Evolutionary conservation across 352 stramenopile species (phyloP).

Genomic region (Phytophthora sojae): DNA sequence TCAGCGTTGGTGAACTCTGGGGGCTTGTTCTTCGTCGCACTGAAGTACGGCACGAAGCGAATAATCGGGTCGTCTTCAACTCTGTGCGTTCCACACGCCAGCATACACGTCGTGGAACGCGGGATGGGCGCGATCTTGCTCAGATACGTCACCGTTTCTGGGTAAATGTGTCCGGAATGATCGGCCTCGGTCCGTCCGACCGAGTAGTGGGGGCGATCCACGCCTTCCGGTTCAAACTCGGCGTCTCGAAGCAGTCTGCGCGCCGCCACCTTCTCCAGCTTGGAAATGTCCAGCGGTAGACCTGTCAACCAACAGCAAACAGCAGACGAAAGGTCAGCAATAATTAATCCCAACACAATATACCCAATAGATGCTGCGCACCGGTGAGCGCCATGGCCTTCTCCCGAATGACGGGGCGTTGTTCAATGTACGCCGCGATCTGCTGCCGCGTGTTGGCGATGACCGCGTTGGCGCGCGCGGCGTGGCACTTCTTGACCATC

Average conservation of each 20-base stretch:
- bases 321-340: not conserved
- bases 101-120: constrained; percentile 75
- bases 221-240: constrained; percentile 24
- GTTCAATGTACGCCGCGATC: constrained; percentile 47
- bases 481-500: constrained; percentile 47
- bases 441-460: constrained; percentile 53
- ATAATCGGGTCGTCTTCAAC: constrained; percentile 87
- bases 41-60: constrained; percentile 75
- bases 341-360: not conserved
- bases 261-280: constrained; percentile 56
- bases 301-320: constrained; percentile 17
- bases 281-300: constrained; percentile 42
- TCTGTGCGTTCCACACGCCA: constrained; percentile 52
- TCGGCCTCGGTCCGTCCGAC: constrained; percentile 56
- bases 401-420: constrained; percentile 39
- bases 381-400: constrained; percentile 28
- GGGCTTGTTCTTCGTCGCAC: constrained; percentile 29
- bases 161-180: constrained; percentile 39
- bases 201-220: constrained; percentile 44
- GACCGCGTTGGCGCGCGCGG: constrained; percentile 35
- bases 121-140: constrained; percentile 52
- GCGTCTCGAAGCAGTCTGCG: constrained; percentile 50
- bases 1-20: constrained; percentile 51
- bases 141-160: constrained; percentile 52
- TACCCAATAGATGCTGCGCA: not conserved